Percentiles rank a stretch among this genome's conserved stretches.
Conservation (phyloP, 1,139 yeast genomes). For the Pichia terricola region DNA sequence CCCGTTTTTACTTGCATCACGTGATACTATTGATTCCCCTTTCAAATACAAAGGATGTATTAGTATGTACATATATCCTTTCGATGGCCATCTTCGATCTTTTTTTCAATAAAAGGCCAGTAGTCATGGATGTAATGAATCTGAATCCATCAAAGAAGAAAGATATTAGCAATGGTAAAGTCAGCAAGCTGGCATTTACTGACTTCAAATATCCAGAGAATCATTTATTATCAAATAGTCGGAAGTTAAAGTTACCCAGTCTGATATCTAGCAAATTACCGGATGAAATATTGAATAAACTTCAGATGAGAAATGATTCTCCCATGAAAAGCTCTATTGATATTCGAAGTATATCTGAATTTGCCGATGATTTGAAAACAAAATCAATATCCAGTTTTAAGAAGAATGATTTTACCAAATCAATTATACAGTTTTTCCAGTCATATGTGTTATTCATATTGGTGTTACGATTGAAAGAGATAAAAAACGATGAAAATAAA, state of each 20-base stretch:
- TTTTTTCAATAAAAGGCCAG: too few relatives aligned
- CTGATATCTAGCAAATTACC: slow-evolving; percentile 10
- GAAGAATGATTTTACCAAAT: neutral
- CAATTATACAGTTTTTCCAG: slow-evolving; percentile 7
- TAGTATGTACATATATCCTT: too few relatives aligned
- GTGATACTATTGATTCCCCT: too few relatives aligned
- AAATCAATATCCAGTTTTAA: neutral
- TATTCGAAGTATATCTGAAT: neutral
- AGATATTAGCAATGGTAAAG: too few relatives aligned
- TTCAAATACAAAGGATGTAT: too few relatives aligned
- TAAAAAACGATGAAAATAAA: neutral
- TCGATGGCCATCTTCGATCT: too few relatives aligned
- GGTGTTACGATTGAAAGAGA: slow-evolving; percentile 5
- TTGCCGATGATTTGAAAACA: slow-evolving; percentile 6
- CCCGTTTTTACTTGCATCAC: too few relatives aligned
- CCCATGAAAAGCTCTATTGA: too few relatives aligned
- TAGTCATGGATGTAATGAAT: too few relatives aligned
- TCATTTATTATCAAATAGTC: neutral
- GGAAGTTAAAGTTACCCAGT: slow-evolving; percentile 8
- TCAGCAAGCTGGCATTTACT: neutral
- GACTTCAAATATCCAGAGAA: slow-evolving; percentile 5
- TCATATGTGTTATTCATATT: slow-evolving; percentile 5
- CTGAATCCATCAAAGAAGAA: too few relatives aligned
- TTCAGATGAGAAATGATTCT: neutral
- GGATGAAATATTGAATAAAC: slow-evolving; percentile 1